Conservation (phyloP, 257 asterid genomes). For the Nicotiana obtusifolia region DNA sequence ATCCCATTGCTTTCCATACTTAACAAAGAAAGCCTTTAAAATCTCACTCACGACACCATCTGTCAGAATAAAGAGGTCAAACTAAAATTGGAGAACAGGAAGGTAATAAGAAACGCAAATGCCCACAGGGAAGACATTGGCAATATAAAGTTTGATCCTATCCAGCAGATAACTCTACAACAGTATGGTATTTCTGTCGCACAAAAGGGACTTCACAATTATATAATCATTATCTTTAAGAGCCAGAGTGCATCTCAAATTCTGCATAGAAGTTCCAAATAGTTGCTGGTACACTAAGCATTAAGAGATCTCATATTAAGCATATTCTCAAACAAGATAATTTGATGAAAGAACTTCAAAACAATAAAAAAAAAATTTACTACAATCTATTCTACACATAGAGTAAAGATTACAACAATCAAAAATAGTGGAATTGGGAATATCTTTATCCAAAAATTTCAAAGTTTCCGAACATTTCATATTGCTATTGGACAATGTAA, state of each 20-base stretch:
- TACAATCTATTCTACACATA: not conserved
- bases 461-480: not conserved
- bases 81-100: not conserved
- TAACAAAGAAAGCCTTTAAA: constrained; percentile 53
- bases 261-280: not conserved
- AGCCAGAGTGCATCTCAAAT: not conserved
- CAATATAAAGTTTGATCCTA: not conserved
- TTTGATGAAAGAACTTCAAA: not conserved
- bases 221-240: not conserved
- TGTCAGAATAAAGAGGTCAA: constrained; percentile 21
- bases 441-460: not conserved
- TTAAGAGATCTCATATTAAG: not conserved
- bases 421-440: not conserved
- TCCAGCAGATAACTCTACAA: not conserved
- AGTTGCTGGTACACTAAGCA: not conserved
- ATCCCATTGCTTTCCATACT: constrained; percentile 87
- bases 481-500: not conserved
- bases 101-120: not conserved
- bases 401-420: not conserved
- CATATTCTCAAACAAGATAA: not conserved
- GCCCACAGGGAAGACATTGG: not conserved
- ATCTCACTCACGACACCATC: constrained; percentile 68
- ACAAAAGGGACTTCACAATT: not conserved
- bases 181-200: not conserved
- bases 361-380: not conserved